A percentile compares a stretch with the other conserved stretches of the same genome.
Evolutionary conservation across 1,284 basidiomycete species (phyloP).

Genomic region (Tilletia caries): DNA sequence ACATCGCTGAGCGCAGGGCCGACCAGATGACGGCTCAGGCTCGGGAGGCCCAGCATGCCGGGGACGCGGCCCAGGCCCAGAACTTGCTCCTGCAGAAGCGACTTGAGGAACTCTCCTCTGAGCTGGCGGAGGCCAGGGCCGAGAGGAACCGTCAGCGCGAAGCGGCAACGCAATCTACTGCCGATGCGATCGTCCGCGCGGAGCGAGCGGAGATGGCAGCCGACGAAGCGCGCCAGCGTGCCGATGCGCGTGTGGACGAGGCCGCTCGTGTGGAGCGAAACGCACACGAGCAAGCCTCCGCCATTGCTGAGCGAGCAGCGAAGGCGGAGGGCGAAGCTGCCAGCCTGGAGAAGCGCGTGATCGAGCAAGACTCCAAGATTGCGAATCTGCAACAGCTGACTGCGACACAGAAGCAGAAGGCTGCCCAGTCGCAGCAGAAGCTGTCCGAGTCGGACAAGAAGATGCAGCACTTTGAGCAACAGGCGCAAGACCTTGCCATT

Average conservation of each 20-base stretch:
- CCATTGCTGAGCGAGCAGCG: slow-evolving; percentile 26
- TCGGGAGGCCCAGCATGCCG: slow-evolving; percentile 20
- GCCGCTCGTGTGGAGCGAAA: slow-evolving; percentile 20
- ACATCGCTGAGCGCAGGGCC: slow-evolving; percentile 14
- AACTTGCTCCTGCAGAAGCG: slow-evolving; percentile 25
- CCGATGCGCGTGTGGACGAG: slow-evolving; percentile 20
- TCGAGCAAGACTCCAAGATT: slow-evolving; percentile 41
- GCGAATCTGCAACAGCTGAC: slow-evolving; percentile 35
- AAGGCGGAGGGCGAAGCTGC: slow-evolving; percentile 35
- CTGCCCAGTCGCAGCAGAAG: slow-evolving; percentile 36
- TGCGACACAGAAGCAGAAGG: slow-evolving; percentile 47
- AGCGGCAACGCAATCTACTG: slow-evolving; percentile 23
- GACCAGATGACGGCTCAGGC: slow-evolving; percentile 15
- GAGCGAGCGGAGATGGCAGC: slow-evolving; percentile 23
- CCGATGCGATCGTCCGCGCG: slow-evolving; percentile 27
- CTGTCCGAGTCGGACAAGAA: slow-evolving; percentile 38
- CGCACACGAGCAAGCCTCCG: slow-evolving; percentile 19
- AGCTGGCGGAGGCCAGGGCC: slow-evolving; percentile 23
- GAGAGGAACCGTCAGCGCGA: slow-evolving; percentile 29
- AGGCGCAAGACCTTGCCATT: slow-evolving; percentile 23
- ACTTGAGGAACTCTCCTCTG: slow-evolving; percentile 25
- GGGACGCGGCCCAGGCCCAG: slow-evolving; percentile 5
- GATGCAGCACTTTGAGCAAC: slow-evolving; percentile 29
- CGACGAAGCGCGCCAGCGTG: slow-evolving; percentile 21
- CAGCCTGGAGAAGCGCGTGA: slow-evolving; percentile 34